These are phyloP conservation scores for Leccinum pachyderme DNA, from an alignment of 1,284 basidiomycete species.

Conservation along the genomic window DNA sequence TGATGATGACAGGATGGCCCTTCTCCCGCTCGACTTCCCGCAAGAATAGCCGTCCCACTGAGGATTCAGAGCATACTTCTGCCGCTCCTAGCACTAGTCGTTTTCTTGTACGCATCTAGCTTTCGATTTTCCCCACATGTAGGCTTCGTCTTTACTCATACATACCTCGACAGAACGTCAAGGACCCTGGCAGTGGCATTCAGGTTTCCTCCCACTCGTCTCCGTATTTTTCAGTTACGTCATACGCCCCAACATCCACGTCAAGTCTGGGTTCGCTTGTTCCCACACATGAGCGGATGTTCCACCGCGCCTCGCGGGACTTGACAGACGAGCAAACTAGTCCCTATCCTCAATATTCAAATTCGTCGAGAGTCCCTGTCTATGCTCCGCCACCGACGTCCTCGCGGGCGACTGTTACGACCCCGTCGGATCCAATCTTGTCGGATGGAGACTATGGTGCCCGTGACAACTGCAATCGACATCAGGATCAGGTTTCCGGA, in stretches of 20 bases:
- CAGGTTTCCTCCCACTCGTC: not conserved
- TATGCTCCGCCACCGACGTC: not conserved
- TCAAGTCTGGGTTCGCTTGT: constrained; percentile 33
- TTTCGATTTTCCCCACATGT: not conserved
- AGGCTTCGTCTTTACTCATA: not conserved
- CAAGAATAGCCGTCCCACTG: constrained; percentile 11
- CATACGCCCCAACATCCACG: constrained; percentile 24
- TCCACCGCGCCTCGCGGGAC: constrained; percentile 15
- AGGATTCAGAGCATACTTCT: constrained; percentile 6
- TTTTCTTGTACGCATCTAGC: not conserved
- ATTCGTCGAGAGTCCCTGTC: not conserved
- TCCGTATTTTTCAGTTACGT: constrained; percentile 11
- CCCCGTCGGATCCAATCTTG: constrained; percentile 7
- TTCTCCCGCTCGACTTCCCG: constrained; percentile 28
- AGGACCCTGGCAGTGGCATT: constrained; percentile 4
- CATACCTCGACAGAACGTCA: constrained; percentile 4
- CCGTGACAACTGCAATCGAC: constrained; percentile 2
- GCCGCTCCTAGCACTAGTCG: constrained; percentile 8
- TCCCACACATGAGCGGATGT: constrained; percentile 28
- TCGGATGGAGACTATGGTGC: constrained; percentile 7
- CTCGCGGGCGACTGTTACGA: not conserved
- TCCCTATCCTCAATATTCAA: not conserved
- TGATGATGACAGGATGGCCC: constrained; percentile 24
- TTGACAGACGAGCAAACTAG: constrained; percentile 1
- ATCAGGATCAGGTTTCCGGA: not conserved